Conservation (phyloP, 2,329 filamentous ascomycete genomes). For the Aspergillus candidus region DNA sequence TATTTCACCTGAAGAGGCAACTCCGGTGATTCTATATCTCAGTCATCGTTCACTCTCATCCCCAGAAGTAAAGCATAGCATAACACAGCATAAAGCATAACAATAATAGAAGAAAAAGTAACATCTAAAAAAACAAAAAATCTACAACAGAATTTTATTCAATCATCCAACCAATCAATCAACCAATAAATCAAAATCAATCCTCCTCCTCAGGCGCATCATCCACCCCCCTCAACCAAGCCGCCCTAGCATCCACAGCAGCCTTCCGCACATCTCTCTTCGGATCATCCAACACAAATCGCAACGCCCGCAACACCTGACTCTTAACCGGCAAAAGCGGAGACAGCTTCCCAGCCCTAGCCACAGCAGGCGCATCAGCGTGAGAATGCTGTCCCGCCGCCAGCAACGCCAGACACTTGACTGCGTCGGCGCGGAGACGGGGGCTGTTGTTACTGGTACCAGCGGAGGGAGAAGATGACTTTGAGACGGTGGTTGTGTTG, state of each 20-base stretch:
- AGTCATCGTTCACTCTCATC: too few species aligned
- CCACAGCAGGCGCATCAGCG: slow-evolving; percentile 17
- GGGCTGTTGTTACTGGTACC: slow-evolving; percentile 13
- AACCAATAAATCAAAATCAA: slow-evolving; percentile 13
- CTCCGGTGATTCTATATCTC: too few species aligned
- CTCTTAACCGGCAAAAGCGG: slow-evolving; percentile 52
- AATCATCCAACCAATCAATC: not conserved
- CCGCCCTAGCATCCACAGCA: slow-evolving; percentile 56
- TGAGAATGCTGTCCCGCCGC: slow-evolving; percentile 22
- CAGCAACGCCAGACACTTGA: slow-evolving; percentile 35
- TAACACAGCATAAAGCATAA: not conserved
- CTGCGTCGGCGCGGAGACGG: slow-evolving; percentile 29
- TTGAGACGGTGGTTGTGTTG: slow-evolving; percentile 40
- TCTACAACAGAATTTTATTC: slow-evolving; percentile 1
- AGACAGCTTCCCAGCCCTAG: slow-evolving; percentile 26
- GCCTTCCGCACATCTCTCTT: slow-evolving; percentile 58
- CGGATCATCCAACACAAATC: slow-evolving; percentile 54
- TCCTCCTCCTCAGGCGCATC: slow-evolving; percentile 56
- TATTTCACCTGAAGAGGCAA: too few species aligned
- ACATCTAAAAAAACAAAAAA: not conserved
- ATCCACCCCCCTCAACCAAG: slow-evolving; percentile 53
- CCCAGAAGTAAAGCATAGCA: too few species aligned
- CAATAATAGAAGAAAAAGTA: not conserved
- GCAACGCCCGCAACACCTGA: slow-evolving; percentile 52
- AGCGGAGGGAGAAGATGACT: too few species aligned